phyloP scores from a whole-genome alignment of 768 basidiomycete genomes.

The Suillus subluteus region DNA sequence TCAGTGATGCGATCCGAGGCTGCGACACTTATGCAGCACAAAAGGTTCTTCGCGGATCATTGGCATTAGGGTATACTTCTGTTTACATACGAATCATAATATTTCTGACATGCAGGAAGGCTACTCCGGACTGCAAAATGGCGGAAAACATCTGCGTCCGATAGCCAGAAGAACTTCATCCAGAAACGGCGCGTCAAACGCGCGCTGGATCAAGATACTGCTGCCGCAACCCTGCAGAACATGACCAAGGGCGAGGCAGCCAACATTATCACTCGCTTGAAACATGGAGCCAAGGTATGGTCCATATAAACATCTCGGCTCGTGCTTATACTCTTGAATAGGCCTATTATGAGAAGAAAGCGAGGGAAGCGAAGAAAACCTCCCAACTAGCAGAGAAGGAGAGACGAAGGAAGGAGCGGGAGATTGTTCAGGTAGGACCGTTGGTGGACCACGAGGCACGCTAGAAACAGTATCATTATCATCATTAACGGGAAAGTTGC shows the following conservation, averaged over 20 bases:
- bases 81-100: slow-evolving; percentile 1
- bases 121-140: slow-evolving; percentile 67
- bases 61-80: slow-evolving; percentile 52
- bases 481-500: not conserved
- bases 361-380: slow-evolving; percentile 43
- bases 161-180: slow-evolving; percentile 60
- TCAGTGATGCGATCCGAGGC: slow-evolving; percentile 64
- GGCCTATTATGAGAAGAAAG: slow-evolving; percentile 60
- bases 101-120: slow-evolving; percentile 36
- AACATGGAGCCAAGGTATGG: slow-evolving; percentile 73
- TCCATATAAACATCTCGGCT: not conserved
- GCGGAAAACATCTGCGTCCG: slow-evolving; percentile 64
- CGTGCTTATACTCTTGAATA: slow-evolving; percentile 28
- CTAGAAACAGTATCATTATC: not conserved
- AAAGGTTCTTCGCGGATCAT: slow-evolving; percentile 55
- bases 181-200: slow-evolving; percentile 50
- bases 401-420: slow-evolving; percentile 49
- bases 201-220: slow-evolving; percentile 22
- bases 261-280: slow-evolving; percentile 75
- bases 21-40: slow-evolving; percentile 67
- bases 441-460: slow-evolving; percentile 26
- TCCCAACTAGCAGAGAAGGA: slow-evolving; percentile 49
- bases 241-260: slow-evolving; percentile 83
- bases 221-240: slow-evolving; percentile 34
- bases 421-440: slow-evolving; percentile 66